These are phyloP conservation scores for Bruguiera gymnorhiza DNA, from an alignment of 345 rosid genomes.

Conservation along the genomic window DNA sequence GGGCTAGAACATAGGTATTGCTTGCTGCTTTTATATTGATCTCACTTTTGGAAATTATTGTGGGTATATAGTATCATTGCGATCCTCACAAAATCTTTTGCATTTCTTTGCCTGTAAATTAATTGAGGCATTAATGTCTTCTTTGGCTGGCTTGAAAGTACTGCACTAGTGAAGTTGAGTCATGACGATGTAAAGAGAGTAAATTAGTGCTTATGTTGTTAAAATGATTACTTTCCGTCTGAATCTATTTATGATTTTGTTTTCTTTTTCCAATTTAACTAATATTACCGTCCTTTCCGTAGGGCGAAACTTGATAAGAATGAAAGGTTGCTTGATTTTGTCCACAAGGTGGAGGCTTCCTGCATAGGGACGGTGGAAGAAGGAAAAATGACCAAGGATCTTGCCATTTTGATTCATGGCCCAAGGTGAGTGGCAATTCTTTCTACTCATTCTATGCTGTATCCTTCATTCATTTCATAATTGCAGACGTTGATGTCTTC, in stretches of 20 bases:
- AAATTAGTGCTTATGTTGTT: no score
- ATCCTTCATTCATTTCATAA: background rate
- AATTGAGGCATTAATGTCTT: background rate
- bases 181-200: background rate
- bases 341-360: conserved; percentile 75
- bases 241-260: no score
- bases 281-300: background rate
- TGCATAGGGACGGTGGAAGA: conserved; percentile 82
- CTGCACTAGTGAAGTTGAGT: background rate
- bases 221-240: no score
- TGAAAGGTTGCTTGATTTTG: conserved; percentile 65
- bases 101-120: background rate
- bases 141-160: background rate
- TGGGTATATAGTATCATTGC: background rate
- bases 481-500: background rate
- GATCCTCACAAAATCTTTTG: background rate
- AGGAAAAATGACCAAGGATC: conserved; percentile 98
- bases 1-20: conserved; percentile 85
- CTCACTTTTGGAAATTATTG: background rate
- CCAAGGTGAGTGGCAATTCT: conserved; percentile 51
- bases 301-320: conserved; percentile 94
- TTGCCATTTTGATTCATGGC: conserved; percentile 77
- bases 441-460: background rate
- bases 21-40: conserved; percentile 15
- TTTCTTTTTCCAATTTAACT: no score